Percentiles rank a stretch among this genome's conserved stretches.
phyloP scores from a whole-genome alignment of 2,329 filamentous ascomycete species.

The Fusarium guadeloupense region DNA sequence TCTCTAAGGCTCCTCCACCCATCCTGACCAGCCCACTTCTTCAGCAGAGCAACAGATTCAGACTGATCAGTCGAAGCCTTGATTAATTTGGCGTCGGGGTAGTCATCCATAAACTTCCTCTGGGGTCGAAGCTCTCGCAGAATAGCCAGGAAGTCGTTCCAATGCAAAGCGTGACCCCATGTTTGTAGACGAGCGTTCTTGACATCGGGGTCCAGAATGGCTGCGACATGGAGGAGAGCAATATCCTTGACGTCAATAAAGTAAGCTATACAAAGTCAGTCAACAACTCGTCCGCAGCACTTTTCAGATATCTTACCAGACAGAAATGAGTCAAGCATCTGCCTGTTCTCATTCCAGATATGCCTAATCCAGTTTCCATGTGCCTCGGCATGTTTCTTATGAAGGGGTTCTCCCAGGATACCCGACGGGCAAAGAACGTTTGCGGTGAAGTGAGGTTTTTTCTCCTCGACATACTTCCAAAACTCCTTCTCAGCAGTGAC shows the following conservation, averaged over 20 bases:
- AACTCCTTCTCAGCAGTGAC: constrained; percentile 44
- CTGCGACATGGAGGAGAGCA: constrained; percentile 12
- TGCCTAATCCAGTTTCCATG: background rate
- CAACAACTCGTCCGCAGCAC: background rate
- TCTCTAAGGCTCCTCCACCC: background rate
- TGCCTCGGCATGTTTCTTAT: constrained; percentile 25
- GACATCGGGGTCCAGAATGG: constrained; percentile 3
- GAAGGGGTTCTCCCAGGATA: constrained; percentile 30
- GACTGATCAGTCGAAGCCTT: constrained; percentile 3
- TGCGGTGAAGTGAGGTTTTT: constrained; percentile 38
- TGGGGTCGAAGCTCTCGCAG: constrained; percentile 7
- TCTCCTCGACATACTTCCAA: constrained; percentile 43
- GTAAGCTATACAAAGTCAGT: background rate
- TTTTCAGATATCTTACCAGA: background rate
- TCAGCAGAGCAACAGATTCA: background rate
- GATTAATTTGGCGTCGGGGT: background rate
- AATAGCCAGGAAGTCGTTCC: constrained; percentile 13
- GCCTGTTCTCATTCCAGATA: constrained; percentile 2
- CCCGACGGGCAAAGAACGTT: constrained; percentile 30
- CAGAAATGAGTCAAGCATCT: background rate
- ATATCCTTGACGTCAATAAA: constrained; percentile 19
- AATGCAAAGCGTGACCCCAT: constrained; percentile 13
- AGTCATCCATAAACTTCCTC: constrained; percentile 8
- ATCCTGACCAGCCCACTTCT: background rate
- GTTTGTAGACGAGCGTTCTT: constrained; percentile 12